Evolutionary conservation across 140 eudicot genomes (phyloP), one percentile per base, ranked within the genome.

Genomic region (Oenanthe javanica): DNA sequence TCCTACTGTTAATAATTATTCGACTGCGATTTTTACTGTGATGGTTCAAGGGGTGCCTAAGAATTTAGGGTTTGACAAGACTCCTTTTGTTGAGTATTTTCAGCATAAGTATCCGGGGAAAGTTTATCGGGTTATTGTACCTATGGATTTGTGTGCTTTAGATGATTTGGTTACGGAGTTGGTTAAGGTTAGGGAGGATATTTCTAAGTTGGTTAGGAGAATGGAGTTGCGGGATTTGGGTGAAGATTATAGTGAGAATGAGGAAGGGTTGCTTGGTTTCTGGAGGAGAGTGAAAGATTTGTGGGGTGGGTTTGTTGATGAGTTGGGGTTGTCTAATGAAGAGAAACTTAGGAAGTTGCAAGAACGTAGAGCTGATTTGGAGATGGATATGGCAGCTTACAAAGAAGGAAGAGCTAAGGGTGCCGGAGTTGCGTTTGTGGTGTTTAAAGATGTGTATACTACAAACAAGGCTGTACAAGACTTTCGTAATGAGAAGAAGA

Each of bases 341-440:
- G 93, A 96, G 73, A 93, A 74, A 75, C 67, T 96, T 84, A 88
- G 91, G 82, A 93, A 86, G 67, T 81, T 96, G 96, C 98, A 96
- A 75, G 99, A 96, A 84, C 86, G 85, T 77, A 91, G 99, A 81
- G 98, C 99, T n/a, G 97, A 96, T 85, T 85, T 96, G 46, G 99
- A 96, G 87, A 93, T 87, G 91, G 97, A 96, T 85, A 90, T 96
- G 98, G 94, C 96, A 5, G 96, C 90, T 45, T 96, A 93, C 76
- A 96, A 96, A 83, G 91, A 92, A 38, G 97, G 97, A 36, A 87
- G 90, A 79, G 99, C 98, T 14, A 93, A 86, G 72, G 99, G 99
- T 67, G 99, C 99, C 9, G 98, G 98, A 45, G 96, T 91, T 72
- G 99, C 98, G 11, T 96, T 96, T 83, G 97, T 95, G 83, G 96